phyloP scores from a whole-genome alignment of 306 rosid species.

The Parietaria judaica region DNA sequence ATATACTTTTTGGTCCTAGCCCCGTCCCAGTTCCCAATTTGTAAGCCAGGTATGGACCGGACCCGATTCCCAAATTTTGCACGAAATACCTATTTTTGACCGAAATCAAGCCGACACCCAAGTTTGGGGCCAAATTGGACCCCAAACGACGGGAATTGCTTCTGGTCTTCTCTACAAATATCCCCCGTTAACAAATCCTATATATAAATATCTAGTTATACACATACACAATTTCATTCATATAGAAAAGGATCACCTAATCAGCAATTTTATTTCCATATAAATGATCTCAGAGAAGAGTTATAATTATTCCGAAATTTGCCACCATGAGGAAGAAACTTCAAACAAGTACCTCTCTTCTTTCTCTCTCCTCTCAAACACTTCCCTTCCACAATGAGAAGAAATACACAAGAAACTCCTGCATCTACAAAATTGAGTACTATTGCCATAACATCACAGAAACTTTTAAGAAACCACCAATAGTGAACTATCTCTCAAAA shows the following conservation, averaged over 20 bases:
- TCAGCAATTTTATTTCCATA: not conserved
- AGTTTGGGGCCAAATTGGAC: too few relatives aligned
- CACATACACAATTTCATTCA: too few relatives aligned
- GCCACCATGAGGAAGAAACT: conserved; percentile 17
- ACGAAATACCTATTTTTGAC: too few relatives aligned
- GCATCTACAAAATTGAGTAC: conserved; percentile 39
- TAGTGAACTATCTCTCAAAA: conserved; percentile 19
- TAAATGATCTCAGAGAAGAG: conserved; percentile 12
- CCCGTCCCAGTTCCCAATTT: too few relatives aligned
- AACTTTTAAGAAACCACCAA: conserved; percentile 16
- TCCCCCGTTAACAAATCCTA: too few relatives aligned
- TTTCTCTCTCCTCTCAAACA: conserved; percentile 18
- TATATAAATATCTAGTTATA: too few relatives aligned
- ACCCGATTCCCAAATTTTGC: too few relatives aligned
- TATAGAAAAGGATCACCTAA: not conserved
- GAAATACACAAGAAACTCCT: conserved; percentile 17
- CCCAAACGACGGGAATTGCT: too few relatives aligned
- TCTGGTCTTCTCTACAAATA: too few relatives aligned
- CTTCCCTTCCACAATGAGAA: conserved; percentile 23
- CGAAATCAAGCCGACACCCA: too few relatives aligned
- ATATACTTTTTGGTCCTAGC: too few relatives aligned
- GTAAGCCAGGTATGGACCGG: too few relatives aligned
- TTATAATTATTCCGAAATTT: conserved; percentile 41
- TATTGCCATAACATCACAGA: conserved; percentile 18
- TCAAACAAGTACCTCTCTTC: conserved; percentile 20